Percentiles rank a stretch among this genome's conserved stretches.
phyloP scores from a whole-genome alignment of 306 rosid species.

The Phaseolus lunatus region DNA sequence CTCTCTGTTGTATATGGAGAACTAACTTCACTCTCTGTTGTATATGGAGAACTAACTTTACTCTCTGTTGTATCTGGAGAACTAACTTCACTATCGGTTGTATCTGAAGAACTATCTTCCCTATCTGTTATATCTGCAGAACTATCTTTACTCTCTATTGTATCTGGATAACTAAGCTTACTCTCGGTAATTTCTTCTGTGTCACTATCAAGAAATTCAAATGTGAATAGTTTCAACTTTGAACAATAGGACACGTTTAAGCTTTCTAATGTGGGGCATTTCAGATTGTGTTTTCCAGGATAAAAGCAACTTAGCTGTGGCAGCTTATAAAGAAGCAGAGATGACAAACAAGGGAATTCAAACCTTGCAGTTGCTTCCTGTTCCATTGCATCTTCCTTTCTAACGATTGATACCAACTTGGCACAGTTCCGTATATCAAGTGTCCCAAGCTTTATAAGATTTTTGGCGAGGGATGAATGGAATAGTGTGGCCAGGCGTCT shows the following conservation, averaged over 20 bases:
- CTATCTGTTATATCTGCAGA: neutral
- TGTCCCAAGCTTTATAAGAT: neutral
- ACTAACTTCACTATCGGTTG: neutral
- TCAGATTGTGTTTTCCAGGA: neutral
- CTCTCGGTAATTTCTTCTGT: neutral
- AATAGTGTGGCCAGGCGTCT: neutral
- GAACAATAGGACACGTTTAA: neutral
- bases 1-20: too few species aligned
- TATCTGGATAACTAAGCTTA: too few species aligned
- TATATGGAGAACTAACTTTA: too few species aligned
- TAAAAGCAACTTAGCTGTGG: constrained; percentile 1
- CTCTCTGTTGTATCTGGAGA: neutral
- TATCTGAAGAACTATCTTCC: too few species aligned
- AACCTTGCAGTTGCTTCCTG: neutral
- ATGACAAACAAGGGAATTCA: neutral
- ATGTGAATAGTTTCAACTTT: neutral
- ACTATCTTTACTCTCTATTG: neutral
- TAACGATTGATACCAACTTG: neutral
- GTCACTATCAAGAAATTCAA: neutral
- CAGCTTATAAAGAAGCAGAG: neutral
- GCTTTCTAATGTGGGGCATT: neutral
- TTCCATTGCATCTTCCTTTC: neutral
- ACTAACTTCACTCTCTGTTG: neutral
- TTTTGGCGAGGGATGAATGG: neutral
- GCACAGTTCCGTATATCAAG: neutral